Percentiles rank a stretch among this genome's conserved stretches.
Evolutionary conservation across 2,329 filamentous ascomycete species (phyloP).

Genomic region (Sordariomycetes sp.): DNA sequence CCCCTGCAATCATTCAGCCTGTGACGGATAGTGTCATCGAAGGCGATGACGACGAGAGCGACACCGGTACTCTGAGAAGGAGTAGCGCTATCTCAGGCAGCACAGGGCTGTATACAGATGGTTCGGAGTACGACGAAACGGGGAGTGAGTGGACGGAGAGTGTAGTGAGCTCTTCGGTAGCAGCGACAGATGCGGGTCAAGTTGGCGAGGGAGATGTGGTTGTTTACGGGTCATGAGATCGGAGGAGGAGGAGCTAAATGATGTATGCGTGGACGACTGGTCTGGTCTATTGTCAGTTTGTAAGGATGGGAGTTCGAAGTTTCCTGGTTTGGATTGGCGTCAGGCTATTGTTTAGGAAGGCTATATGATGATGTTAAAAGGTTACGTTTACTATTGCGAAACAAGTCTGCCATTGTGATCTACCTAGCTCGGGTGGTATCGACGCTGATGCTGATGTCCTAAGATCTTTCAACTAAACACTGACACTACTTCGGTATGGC

Average conservation of each 20-base stretch:
- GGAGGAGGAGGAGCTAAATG: too few species aligned
- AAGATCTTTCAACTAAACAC: too few species aligned
- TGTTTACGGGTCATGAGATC: conserved; percentile 18
- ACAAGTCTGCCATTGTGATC: too few species aligned
- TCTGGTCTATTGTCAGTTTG: background rate
- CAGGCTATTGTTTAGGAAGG: too few species aligned
- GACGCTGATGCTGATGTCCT: too few species aligned
- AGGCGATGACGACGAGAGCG: conserved; percentile 10
- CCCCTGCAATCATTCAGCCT: conserved; percentile 14
- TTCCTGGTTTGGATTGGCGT: too few species aligned
- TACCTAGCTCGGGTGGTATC: too few species aligned
- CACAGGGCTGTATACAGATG: conserved; percentile 25
- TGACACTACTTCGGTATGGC: too few species aligned
- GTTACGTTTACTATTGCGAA: too few species aligned
- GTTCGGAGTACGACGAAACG: conserved; percentile 31
- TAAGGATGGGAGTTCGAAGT: background rate
- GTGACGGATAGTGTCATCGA: conserved; percentile 14
- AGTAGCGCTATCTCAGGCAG: conserved; percentile 35
- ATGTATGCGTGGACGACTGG: background rate
- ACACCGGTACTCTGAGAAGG: conserved; percentile 34
- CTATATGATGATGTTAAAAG: too few species aligned
- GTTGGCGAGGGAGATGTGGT: conserved; percentile 21
- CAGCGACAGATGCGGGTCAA: conserved; percentile 13
- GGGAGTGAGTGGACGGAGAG: conserved; percentile 39
- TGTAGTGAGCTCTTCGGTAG: conserved; percentile 17